phyloP scores from a whole-genome alignment of 2,329 filamentous ascomycete species.

The Xylariaceae sp. region DNA sequence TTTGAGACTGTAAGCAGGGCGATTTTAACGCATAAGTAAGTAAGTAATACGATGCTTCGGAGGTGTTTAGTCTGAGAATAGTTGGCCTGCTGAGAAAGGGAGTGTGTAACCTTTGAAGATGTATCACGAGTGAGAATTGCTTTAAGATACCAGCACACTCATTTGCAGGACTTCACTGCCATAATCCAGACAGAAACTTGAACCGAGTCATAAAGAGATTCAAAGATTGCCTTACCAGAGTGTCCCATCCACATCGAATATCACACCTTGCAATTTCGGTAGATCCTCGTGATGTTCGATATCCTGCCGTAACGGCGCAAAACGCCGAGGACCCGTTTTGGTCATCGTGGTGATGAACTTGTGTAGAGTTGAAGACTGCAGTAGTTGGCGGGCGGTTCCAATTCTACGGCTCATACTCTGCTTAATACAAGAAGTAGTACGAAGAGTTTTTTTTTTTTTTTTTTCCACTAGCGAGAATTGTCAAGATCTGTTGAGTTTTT shows the following conservation, averaged over 20 bases:
- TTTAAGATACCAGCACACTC: too few species aligned
- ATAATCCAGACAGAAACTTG: neutral
- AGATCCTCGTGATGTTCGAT: constrained; percentile 28
- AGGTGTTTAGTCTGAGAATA: too few species aligned
- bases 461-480: too few species aligned
- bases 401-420: constrained; percentile 8
- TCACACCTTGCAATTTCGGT: constrained; percentile 51
- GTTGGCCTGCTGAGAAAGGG: too few species aligned
- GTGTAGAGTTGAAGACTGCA: constrained; percentile 24
- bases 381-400: constrained; percentile 2
- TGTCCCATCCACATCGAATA: constrained; percentile 96
- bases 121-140: too few species aligned
- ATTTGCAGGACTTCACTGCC: neutral
- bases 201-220: neutral
- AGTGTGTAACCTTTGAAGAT: too few species aligned
- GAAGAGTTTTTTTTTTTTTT: neutral
- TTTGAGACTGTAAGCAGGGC: too few species aligned
- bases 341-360: constrained; percentile 40
- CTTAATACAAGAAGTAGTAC: neutral
- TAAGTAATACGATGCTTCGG: too few species aligned
- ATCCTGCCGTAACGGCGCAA: constrained; percentile 49
- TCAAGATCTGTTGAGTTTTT: too few species aligned
- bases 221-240: constrained; percentile 60
- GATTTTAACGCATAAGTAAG: too few species aligned
- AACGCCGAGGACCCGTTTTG: constrained; percentile 38